These are phyloP conservation scores for Dactylellina leptospora DNA, from an alignment of 2,329 filamentous ascomycete genomes.

Conservation along the genomic window DNA sequence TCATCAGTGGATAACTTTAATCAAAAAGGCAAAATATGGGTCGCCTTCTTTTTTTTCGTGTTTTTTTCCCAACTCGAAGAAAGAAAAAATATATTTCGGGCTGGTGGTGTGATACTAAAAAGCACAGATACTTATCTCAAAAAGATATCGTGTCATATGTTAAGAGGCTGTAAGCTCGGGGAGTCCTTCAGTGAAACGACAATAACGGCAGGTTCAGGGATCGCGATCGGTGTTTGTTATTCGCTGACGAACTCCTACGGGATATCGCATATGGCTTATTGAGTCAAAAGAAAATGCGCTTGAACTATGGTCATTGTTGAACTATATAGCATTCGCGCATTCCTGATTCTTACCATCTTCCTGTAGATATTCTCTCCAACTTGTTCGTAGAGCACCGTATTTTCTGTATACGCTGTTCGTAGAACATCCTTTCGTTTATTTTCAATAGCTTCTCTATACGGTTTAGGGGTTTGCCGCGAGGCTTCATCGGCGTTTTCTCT, in stretches of 20 bases:
- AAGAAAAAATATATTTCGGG: neutral
- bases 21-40: conserved; percentile 27
- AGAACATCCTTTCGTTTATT: conserved; percentile 31
- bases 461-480: conserved; percentile 33
- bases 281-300: neutral
- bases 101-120: conserved; percentile 39
- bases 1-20: conserved; percentile 9
- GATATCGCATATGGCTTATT: conserved; percentile 4
- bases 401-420: conserved; percentile 36
- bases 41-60: neutral
- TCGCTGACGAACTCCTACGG: conserved; percentile 27
- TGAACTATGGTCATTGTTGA: conserved; percentile 8
- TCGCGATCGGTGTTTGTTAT: conserved; percentile 31
- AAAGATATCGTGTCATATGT: conserved; percentile 17
- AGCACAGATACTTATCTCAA: conserved; percentile 1
- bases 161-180: conserved; percentile 30
- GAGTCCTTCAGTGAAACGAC: conserved; percentile 26
- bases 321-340: conserved; percentile 42
- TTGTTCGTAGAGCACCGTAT: conserved; percentile 15
- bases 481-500: conserved; percentile 45
- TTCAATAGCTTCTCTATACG: conserved; percentile 20
- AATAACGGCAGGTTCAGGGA: conserved; percentile 48
- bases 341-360: conserved; percentile 9
- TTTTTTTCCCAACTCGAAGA: neutral
- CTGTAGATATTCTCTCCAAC: conserved; percentile 15